These are phyloP conservation scores for Fusarium metavorans DNA, from an alignment of 2,329 filamentous ascomycete genomes.

Conservation along the genomic window DNA sequence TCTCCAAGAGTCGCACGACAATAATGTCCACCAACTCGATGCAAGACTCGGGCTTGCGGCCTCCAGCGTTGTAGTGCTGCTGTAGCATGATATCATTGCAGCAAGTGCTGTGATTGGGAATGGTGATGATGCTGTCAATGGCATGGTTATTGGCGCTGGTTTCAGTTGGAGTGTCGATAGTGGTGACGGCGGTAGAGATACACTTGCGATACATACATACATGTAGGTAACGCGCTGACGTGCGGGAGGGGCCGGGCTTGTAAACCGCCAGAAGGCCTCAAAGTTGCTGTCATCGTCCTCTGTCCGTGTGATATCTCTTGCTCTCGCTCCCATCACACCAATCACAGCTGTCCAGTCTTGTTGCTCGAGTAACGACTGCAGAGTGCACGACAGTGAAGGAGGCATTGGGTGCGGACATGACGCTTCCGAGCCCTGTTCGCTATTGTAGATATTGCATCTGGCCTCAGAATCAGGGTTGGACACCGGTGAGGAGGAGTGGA, in stretches of 20 bases:
- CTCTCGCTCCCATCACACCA: background rate
- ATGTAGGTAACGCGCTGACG: background rate
- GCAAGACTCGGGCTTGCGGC: slow-evolving; percentile 27
- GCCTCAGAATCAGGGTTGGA: slow-evolving; percentile 19
- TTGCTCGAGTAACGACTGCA: background rate
- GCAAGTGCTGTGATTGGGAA: slow-evolving; percentile 11
- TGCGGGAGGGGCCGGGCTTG: background rate
- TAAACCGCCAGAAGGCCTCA: background rate
- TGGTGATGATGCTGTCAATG: slow-evolving; percentile 6
- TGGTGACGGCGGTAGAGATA: background rate
- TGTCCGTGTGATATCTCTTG: background rate
- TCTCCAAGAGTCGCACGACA: slow-evolving; percentile 44
- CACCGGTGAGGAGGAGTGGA: slow-evolving; percentile 9
- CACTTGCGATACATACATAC: background rate
- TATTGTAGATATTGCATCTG: slow-evolving; percentile 6
- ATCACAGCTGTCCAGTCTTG: background rate
- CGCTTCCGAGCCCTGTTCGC: background rate
- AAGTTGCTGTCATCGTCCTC: background rate
- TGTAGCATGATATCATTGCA: slow-evolving; percentile 51
- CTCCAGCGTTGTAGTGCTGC: slow-evolving; percentile 33
- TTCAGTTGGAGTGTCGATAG: slow-evolving; percentile 2
- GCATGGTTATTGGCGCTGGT: slow-evolving; percentile 9
- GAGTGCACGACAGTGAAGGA: background rate
- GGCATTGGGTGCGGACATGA: background rate
- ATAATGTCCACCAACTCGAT: slow-evolving; percentile 29